These are phyloP conservation scores for Endotrypanum monterogeii DNA, from an alignment of 208 protist genomes.

Conservation along the genomic window DNA sequence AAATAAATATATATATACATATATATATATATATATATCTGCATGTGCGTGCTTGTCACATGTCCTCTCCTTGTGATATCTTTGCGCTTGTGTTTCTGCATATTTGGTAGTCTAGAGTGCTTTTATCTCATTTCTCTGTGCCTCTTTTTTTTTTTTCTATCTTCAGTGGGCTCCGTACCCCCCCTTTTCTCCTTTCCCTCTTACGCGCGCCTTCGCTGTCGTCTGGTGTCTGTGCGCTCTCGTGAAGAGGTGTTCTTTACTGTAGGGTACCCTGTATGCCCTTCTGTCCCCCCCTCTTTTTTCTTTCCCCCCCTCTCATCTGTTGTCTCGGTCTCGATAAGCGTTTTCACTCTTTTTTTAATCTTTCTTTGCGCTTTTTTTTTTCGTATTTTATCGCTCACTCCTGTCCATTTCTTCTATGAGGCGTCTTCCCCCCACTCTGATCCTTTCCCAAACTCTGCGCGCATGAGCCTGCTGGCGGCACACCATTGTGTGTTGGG, in stretches of 20 bases:
- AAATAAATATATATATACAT: background rate
- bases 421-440: background rate
- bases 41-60: background rate
- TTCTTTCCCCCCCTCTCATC: background rate
- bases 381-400: background rate
- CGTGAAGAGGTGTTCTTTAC: no score
- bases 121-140: no score
- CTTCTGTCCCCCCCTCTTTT: background rate
- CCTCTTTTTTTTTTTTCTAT: background rate
- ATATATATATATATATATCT: slow-evolving; percentile 2
- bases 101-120: no score
- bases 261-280: background rate
- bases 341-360: background rate
- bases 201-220: background rate
- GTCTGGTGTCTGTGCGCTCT: background rate
- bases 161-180: background rate
- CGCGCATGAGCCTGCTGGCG: background rate
- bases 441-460: no score
- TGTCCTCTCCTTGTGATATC: background rate
- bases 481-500: background rate
- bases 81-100: no score
- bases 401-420: background rate
- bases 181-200: no score
- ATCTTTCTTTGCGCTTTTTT: background rate
- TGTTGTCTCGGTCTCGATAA: background rate